Evolutionary conservation across 2,329 filamentous ascomycete species (phyloP), one percentile per base, ranked within the genome.

Genomic region (Ramichloridium luteum): DNA sequence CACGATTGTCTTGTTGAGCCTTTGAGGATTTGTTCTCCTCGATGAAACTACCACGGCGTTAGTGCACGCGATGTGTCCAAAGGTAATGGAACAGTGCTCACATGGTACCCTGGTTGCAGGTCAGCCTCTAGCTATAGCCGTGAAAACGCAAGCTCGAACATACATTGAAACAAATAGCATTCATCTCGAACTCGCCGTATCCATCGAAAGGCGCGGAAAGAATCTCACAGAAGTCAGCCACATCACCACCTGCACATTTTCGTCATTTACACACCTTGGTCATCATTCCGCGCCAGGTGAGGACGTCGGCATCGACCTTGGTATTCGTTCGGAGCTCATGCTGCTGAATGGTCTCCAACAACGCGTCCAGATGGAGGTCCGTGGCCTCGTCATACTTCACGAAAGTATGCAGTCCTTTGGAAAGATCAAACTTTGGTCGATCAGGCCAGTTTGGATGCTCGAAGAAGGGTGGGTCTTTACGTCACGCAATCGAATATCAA

Each of bases 201-300:
- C 78, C 70, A 43, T 92, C 84, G 53, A 81, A 96, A 1, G 84
- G 80, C 0, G 79, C 67, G 0, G 77, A 76, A 76, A 96, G 75
- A 43, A 98, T 83, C 83, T 93, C 30, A 6, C n/a, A 22, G 14
- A 6, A 4, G 16, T 17, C 15, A 29, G 9, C 17, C 16, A 18
- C 18, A 28, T 15, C 10, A 16, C 16, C 5, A 6, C 2, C 8
- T 13, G 6, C 25, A 14, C 8, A 8, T 25, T 25, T 18, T 16
- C 5, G 6, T 13, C 6, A 13, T 30, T 13, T 13, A 31, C 57
- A 32, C 53, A 86, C 84, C 69, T 94, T 98, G 40, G 90, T 96
- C 78, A 98, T 86, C 84, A 96, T 94, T 22, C 90, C 90, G 49
- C 90, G 69, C 88, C 88, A 98, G 2, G 88, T 96, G 31, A 96